Percentiles rank a stretch among this genome's conserved stretches.
phyloP scores from a whole-genome alignment of 2,329 filamentous ascomycete genomes.

The Fonsecaea multimorphosa region DNA sequence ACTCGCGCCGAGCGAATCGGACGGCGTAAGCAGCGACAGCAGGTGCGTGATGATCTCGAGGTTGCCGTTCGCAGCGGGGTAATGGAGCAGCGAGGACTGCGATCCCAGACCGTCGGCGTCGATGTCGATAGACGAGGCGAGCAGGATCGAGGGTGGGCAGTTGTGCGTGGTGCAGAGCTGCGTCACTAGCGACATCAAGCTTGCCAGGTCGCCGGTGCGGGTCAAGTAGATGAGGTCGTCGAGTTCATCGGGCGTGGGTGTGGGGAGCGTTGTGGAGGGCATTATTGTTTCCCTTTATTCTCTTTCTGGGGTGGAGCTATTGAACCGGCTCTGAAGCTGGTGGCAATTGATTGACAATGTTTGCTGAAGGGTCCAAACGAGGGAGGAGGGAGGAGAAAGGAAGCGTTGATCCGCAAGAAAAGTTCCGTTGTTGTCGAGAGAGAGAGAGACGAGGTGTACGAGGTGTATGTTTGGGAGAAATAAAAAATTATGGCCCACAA shows the following conservation, averaged over 20 bases:
- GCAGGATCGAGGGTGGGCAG: slow-evolving; percentile 65
- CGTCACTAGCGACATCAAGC: slow-evolving; percentile 67
- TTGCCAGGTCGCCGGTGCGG: slow-evolving; percentile 74
- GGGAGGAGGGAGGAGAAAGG: background rate
- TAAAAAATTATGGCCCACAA: background rate
- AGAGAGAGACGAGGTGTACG: background rate
- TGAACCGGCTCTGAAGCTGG: background rate
- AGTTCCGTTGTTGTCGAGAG: background rate
- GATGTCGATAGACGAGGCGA: slow-evolving; percentile 73
- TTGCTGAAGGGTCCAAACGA: background rate
- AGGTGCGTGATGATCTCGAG: slow-evolving; percentile 61
- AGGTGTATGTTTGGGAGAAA: background rate
- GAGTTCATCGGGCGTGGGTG: slow-evolving; percentile 47
- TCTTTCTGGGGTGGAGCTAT: no score
- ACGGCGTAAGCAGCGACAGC: slow-evolving; percentile 29
- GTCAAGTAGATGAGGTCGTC: slow-evolving; percentile 91
- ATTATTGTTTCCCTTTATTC: background rate
- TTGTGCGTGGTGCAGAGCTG: slow-evolving; percentile 68
- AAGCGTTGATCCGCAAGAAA: slow-evolving; percentile 1
- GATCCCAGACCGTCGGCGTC: slow-evolving; percentile 65
- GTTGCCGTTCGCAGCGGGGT: slow-evolving; percentile 90
- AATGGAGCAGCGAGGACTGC: slow-evolving; percentile 70
- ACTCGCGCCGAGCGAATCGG: slow-evolving; percentile 1
- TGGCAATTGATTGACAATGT: background rate
- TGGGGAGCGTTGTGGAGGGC: slow-evolving; percentile 18